Evolutionary conservation across 2,329 filamentous ascomycete genomes (phyloP), one percentile per base, ranked within the genome.

Genomic region (Pseudogymnoascus sp.): DNA sequence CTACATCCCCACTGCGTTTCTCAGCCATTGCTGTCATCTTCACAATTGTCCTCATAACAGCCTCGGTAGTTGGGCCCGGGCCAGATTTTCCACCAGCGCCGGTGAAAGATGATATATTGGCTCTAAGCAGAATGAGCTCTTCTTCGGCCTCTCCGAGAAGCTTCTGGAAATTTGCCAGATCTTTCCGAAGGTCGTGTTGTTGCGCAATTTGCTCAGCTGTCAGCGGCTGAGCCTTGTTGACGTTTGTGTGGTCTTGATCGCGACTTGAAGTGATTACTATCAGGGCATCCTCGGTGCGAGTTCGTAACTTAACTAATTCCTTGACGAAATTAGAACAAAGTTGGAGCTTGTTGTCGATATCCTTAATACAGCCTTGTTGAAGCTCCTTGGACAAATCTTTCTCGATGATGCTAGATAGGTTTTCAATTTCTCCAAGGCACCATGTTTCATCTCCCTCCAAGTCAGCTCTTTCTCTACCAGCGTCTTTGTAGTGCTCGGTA

Each of bases 21-120:
- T 97, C 90, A 0, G 89, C 89, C 87, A 97, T 93, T 63, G 80
- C 83, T 35, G 92, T 97, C 88, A 99, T 92, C 71, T 94, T 96
- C 62, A 80, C 80, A 66, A 99, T 96, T 1, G 94, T 99, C 63
- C 89, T 90, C 67, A 92, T 87, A 18, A 99, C 90, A 0, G 91
- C 90, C 68, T 97, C 94, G 8, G 97, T 90, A 0, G 92, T 97
- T 0, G 94, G 94, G 1, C 71, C 71, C 5, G 75, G 74, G 61
- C 75, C 35, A 6, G 65, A 50, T 28, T 64, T 80, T 66, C 77
- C 81, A 41, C 76, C 75, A 2, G 77, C 71, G 4, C 75, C 74
- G 43, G 75, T 73, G 22, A 76, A 75, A 18, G 83, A 80, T 0
- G 88, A 87, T 15, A 97, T 80, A 67, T 87, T 89, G 2, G 91